Evolutionary conservation across 2,329 filamentous ascomycete genomes (phyloP), one percentile per base, ranked within the genome.

Genomic region (Fusarium papillatum): DNA sequence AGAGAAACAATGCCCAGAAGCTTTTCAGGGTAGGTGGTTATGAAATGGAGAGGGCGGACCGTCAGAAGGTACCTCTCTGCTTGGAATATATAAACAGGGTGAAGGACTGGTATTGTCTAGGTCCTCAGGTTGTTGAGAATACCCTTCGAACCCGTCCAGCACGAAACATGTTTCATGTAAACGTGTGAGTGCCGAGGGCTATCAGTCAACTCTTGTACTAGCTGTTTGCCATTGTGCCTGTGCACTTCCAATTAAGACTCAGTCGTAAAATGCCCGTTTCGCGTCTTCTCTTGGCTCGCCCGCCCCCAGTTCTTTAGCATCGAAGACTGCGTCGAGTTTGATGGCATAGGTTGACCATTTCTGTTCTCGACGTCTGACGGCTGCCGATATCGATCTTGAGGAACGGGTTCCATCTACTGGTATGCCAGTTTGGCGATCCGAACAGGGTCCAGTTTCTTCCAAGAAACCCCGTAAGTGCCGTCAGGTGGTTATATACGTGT

Each of bases 251-350:
- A 34, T 36, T 6, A 7, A 4, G 13, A 36, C 34, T 36, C 34
- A 16, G 13, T 36, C 34, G 14, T 14, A 36, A 36, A 36, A 36
- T 36, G 4, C 13, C 4, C 2, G 26, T n/a, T 11, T n/a, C 26
- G 17, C 2, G 17, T 13, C 24, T 29, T 29, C 10, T 31, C 48
- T 7, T 19, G 26, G 17, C 26, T 8, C 17, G 26, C 11, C 26
- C 22, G 6, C n/a, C 2, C 50, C 29, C 29, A 16, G 17, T 22
- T 2, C 19, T 55, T 19, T 5, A 7, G 2, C 10, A 13, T 34
- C 7, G 16, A 9, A 7, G 2, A 4, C n/a, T 0, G 19, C 50
- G 11, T 34, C 50, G 6, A 50, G 24, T 2, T 0, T n/a, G 13
- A 31, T 31, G 1, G 9, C 0, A 4, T 34, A 34, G 1, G 17